These are phyloP conservation scores for Ceratobasidium sp. DNA, from an alignment of 1,284 basidiomycete genomes.

Conservation along the genomic window DNA sequence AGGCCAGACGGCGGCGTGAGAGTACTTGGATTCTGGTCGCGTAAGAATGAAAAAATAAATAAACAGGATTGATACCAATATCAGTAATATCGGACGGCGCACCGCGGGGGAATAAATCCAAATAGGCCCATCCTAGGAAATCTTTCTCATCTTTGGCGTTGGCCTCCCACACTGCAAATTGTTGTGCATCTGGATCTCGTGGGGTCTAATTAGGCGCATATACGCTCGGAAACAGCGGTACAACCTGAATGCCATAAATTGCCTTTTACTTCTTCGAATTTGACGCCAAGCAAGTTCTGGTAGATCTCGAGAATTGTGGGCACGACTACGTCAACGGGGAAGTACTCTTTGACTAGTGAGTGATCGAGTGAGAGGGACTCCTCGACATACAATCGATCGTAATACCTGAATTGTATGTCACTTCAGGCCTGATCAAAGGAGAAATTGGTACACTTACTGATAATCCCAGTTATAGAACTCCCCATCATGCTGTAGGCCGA, in stretches of 20 bases:
- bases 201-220: background rate
- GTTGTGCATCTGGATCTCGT: constrained; percentile 67
- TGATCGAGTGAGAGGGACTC: constrained; percentile 72
- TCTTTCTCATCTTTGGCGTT: constrained; percentile 69
- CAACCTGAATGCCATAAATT: constrained; percentile 77
- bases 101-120: constrained; percentile 87
- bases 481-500: constrained; percentile 66
- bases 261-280: constrained; percentile 67
- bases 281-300: constrained; percentile 77
- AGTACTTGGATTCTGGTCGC: constrained; percentile 72
- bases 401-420: too few relatives aligned
- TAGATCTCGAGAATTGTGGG: constrained; percentile 81
- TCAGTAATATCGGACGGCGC: constrained; percentile 44
- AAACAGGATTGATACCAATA: background rate
- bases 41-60: too few relatives aligned
- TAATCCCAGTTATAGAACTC: constrained; percentile 76
- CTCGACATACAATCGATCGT: constrained; percentile 74
- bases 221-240: background rate
- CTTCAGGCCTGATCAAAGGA: too few relatives aligned
- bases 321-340: constrained; percentile 81
- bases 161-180: constrained; percentile 81
- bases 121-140: constrained; percentile 81
- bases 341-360: constrained; percentile 80
- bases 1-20: constrained; percentile 86
- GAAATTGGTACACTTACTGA: constrained; percentile 50